These are phyloP conservation scores for Spirogloea muscicola DNA, from an alignment of 139 green algal species.

Conservation along the genomic window DNA sequence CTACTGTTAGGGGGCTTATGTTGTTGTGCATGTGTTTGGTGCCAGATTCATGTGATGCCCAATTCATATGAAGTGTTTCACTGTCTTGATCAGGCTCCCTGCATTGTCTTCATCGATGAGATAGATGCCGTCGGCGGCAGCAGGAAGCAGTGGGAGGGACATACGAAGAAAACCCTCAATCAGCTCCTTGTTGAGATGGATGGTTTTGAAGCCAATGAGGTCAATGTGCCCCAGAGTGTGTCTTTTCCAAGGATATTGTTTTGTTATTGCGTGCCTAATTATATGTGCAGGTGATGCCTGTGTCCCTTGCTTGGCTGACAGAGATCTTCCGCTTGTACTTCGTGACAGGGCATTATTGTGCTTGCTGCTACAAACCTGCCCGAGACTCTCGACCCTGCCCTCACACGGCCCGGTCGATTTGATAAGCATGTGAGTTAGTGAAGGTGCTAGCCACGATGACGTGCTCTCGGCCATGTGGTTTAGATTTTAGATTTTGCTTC, in stretches of 20 bases:
- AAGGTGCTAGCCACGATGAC: too few species aligned
- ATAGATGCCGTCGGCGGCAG: conserved; percentile 48
- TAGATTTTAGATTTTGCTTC: too few species aligned
- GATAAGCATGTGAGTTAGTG: conserved; percentile 69
- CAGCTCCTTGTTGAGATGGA: conserved; percentile 95
- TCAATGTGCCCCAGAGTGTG: not conserved
- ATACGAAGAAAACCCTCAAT: conserved; percentile 79
- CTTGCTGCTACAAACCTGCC: conserved; percentile 92
- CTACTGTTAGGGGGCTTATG: too few species aligned
- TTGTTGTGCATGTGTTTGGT: too few species aligned
- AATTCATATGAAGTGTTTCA: too few species aligned
- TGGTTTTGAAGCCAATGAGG: conserved; percentile 86
- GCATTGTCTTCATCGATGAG: conserved; percentile 57
- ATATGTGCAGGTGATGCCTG: too few species aligned
- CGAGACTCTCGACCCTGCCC: conserved; percentile 90
- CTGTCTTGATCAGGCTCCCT: conserved; percentile 44
- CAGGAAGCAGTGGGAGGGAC: conserved; percentile 49
- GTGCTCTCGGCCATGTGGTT: too few species aligned
- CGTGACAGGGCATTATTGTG: conserved; percentile 93
- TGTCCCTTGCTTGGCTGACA: too few species aligned
- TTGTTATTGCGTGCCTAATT: too few species aligned
- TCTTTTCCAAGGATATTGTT: too few species aligned
- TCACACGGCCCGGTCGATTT: conserved; percentile 86
- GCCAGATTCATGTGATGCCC: too few species aligned
- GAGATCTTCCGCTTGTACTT: too few species aligned